Evolutionary conservation across 1,139 yeast genomes (phyloP).

Genomic region (Saccharomyces hybrid): DNA sequence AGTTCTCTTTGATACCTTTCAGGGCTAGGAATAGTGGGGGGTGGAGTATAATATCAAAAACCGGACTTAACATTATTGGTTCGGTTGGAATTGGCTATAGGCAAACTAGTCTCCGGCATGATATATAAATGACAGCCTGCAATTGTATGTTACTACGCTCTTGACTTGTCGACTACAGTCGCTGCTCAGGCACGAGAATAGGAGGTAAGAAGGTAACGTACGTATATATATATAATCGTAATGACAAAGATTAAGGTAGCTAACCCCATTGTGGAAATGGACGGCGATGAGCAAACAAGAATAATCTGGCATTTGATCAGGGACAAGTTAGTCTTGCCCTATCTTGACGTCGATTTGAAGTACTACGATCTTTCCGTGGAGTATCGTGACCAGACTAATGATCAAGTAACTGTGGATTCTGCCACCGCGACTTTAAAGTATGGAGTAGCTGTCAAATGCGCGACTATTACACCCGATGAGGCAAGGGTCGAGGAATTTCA

Average conservation of each 20-base stretch:
- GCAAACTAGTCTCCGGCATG: not conserved
- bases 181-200: not conserved
- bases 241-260: conserved; percentile 62
- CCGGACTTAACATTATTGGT: not conserved
- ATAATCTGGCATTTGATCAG: conserved; percentile 85
- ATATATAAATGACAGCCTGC: not conserved
- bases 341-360: conserved; percentile 78
- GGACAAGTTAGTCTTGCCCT: conserved; percentile 75
- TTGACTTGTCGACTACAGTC: not conserved
- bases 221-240: not conserved
- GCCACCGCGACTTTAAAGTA: conserved; percentile 84
- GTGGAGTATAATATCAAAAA: not conserved
- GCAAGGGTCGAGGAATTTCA: conserved; percentile 84
- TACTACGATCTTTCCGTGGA: conserved; percentile 86
- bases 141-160: not conserved
- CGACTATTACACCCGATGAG: conserved; percentile 98
- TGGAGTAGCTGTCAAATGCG: conserved; percentile 93
- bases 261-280: conserved; percentile 90
- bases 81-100: not conserved
- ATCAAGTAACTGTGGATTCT: conserved; percentile 80
- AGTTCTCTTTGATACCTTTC: not conserved
- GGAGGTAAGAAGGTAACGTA: not conserved
- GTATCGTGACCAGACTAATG: conserved; percentile 80
- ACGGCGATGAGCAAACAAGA: conserved; percentile 95
- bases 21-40: not conserved